These are phyloP conservation scores for Torulaspora pretoriensis DNA, from an alignment of 1,139 yeast species.

Conservation along the genomic window DNA sequence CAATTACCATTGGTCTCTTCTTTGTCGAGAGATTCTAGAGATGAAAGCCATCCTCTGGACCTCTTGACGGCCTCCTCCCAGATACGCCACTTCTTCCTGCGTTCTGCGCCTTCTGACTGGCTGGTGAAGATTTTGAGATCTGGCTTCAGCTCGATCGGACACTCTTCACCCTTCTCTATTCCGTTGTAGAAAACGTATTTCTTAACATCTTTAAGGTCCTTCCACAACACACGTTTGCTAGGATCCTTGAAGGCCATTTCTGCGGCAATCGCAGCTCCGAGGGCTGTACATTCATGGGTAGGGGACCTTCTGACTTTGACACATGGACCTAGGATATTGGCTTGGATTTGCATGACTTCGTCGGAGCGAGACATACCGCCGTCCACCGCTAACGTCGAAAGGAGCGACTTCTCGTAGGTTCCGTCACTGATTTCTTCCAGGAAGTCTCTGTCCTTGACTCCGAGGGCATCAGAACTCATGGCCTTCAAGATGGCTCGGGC, in stretches of 20 bases:
- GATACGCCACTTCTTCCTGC: conserved; percentile 63
- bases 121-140: conserved; percentile 47
- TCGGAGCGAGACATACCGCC: conserved; percentile 95
- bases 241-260: conserved; percentile 61
- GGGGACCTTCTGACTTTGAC: conserved; percentile 77
- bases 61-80: conserved; percentile 83
- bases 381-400: conserved; percentile 69
- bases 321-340: conserved; percentile 84
- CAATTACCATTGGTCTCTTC: background rate
- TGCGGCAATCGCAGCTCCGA: conserved; percentile 96
- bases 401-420: conserved; percentile 42
- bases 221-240: conserved; percentile 67
- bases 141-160: conserved; percentile 16
- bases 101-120: conserved; percentile 51
- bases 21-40: conserved; percentile 20
- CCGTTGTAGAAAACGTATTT: conserved; percentile 35
- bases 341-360: conserved; percentile 91
- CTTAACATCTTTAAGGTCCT: conserved; percentile 60
- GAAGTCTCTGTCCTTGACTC: conserved; percentile 36
- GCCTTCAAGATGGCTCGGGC: conserved; percentile 87
- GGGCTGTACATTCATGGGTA: conserved; percentile 87
- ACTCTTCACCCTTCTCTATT: conserved; percentile 31
- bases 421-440: conserved; percentile 39
- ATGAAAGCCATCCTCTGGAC: conserved; percentile 67
- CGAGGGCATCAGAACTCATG: conserved; percentile 76